A percentile compares a stretch with the other conserved stretches of the same genome.
phyloP scores from a whole-genome alignment of 805 yeast genomes.

The Diddensiella santjacobensis region DNA sequence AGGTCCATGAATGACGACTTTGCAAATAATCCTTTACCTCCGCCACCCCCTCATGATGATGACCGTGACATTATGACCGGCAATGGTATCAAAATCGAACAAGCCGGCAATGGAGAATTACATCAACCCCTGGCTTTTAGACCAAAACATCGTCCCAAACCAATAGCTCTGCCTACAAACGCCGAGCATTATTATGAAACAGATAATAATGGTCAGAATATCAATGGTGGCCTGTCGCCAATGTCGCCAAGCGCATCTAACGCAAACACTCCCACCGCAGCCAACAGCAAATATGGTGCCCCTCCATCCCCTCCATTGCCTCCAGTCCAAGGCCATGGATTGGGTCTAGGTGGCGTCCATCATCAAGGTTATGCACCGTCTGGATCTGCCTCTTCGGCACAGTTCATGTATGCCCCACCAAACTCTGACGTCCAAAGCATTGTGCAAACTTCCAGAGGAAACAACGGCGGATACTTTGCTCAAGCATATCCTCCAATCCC shows the following conservation, averaged over 20 bases:
- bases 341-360: neutral
- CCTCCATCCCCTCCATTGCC: conserved; percentile 15
- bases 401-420: neutral
- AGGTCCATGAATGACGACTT: conserved; percentile 3
- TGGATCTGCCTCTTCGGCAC: neutral
- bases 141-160: conserved; percentile 19
- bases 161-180: conserved; percentile 13
- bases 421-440: neutral
- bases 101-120: neutral
- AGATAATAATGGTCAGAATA: neutral
- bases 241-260: conserved; percentile 8
- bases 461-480: conserved; percentile 2
- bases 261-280: conserved; percentile 5
- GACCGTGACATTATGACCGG: conserved; percentile 1
- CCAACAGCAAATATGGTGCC: conserved; percentile 4
- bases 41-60: conserved; percentile 14
- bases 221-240: conserved; percentile 10
- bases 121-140: conserved; percentile 6
- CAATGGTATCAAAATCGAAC: neutral
- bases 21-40: conserved; percentile 6
- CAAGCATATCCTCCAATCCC: conserved; percentile 18
- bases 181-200: neutral
- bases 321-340: neutral
- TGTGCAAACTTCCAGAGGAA: neutral
- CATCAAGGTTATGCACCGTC: neutral